phyloP scores from a whole-genome alignment of 129 eudicot genomes.

The Cynara cardunculus region DNA sequence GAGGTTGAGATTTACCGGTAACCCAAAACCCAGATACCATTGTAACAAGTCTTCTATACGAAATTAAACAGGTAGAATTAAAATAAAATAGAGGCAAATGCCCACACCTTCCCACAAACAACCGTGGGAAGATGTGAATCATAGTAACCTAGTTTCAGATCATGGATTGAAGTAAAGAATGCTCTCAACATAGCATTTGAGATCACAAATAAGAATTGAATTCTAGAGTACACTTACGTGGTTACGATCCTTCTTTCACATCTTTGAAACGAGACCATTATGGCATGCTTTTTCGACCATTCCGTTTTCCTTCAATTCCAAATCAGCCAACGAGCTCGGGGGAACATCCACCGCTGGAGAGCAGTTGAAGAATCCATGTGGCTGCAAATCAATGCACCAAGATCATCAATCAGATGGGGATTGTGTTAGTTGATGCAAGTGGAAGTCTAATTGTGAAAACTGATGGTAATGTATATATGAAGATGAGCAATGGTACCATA shows the following conservation, averaged over 20 bases:
- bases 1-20: too few relatives aligned
- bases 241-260: constrained; percentile 18
- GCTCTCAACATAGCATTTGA: neutral
- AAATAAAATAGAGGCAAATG: neutral
- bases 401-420: neutral
- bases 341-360: constrained; percentile 73
- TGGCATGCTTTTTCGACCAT: constrained; percentile 49
- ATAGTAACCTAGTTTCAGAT: neutral
- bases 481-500: constrained; percentile 31
- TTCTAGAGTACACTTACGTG: constrained; percentile 8
- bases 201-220: neutral
- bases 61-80: neutral
- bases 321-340: constrained; percentile 41
- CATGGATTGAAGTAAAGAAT: neutral
- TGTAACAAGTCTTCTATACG: neutral
- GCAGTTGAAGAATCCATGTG: constrained; percentile 72
- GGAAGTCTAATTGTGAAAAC: neutral
- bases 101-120: too few relatives aligned
- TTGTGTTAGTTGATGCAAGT: neutral
- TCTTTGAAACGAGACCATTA: constrained; percentile 45
- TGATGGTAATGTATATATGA: neutral
- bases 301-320: constrained; percentile 51
- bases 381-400: constrained; percentile 40
- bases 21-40: too few relatives aligned
- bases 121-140: neutral